Conservation (phyloP, 345 rosid genomes). For the Moricandia moricandioides region DNA sequence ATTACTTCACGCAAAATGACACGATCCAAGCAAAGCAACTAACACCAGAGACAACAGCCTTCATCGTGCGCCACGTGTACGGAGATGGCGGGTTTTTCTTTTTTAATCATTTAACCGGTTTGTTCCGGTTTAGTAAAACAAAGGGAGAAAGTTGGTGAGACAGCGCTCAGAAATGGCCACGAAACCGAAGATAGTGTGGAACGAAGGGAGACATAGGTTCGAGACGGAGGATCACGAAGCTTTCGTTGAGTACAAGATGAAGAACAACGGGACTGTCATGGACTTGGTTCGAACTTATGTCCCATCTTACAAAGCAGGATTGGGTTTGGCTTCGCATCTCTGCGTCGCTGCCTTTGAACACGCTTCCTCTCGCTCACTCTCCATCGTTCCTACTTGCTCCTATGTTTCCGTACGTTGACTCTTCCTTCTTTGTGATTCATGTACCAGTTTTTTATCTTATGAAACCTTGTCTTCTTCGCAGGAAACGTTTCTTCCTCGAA, state of each 20-base stretch:
- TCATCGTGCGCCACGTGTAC: constrained; percentile 32
- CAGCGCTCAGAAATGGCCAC: constrained; percentile 24
- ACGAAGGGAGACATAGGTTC: constrained; percentile 50
- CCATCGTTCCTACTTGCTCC: constrained; percentile 73
- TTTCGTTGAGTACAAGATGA: constrained; percentile 59
- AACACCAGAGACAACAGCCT: background rate
- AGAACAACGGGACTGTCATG: constrained; percentile 56
- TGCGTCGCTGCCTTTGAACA: constrained; percentile 71
- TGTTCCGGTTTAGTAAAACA: background rate
- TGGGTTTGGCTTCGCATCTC: constrained; percentile 82
- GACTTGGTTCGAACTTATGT: constrained; percentile 77
- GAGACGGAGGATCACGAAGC: constrained; percentile 87
- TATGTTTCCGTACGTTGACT: constrained; percentile 47
- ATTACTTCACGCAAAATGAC: constrained; percentile 31
- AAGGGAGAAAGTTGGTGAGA: no score
- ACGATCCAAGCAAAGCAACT: constrained; percentile 27
- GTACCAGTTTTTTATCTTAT: background rate
- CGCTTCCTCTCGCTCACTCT: constrained; percentile 61
- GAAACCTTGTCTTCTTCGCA: constrained; percentile 25
- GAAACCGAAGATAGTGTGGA: constrained; percentile 63
- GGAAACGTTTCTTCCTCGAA: constrained; percentile 79
- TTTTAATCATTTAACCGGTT: constrained; percentile 4
- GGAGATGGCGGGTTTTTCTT: background rate
- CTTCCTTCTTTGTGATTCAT: background rate
- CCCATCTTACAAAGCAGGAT: constrained; percentile 71